phyloP scores from a whole-genome alignment of 768 basidiomycete genomes.

The Mycena albidolilacea region DNA sequence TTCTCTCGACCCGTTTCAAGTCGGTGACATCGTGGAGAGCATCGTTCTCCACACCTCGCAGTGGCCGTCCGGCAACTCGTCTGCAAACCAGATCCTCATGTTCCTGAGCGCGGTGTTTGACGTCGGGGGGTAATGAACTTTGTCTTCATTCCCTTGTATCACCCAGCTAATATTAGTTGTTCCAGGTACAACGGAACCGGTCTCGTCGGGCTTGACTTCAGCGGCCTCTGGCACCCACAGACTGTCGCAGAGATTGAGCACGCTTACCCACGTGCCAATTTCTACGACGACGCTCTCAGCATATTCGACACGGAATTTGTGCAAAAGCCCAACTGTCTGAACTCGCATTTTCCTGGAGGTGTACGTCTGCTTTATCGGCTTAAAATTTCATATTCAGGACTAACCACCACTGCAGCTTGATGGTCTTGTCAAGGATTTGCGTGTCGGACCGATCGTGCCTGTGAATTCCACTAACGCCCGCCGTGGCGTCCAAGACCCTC shows the following conservation, averaged over 20 bases:
- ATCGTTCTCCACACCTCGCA: not conserved
- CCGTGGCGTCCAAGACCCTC: not conserved
- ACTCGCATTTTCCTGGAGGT: conserved; percentile 1
- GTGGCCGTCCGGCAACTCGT: conserved; percentile 1
- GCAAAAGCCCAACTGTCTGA: not conserved
- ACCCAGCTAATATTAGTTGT: not conserved
- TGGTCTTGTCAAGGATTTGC: not conserved
- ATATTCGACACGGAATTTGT: conserved; percentile 6
- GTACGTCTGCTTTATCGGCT: conserved; percentile 5
- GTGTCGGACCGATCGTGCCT: not conserved
- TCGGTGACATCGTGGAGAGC: not conserved
- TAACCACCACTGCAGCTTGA: not conserved
- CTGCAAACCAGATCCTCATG: conserved; percentile 4
- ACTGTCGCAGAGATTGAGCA: not conserved
- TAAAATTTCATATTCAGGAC: conserved; percentile 2
- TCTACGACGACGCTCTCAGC: conserved; percentile 2
- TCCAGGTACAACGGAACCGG: conserved; percentile 4
- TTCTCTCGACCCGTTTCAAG: conserved; percentile 2
- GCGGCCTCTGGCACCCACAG: conserved; percentile 4
- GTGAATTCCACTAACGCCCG: not conserved
- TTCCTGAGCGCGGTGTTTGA: conserved; percentile 1
- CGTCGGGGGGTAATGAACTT: conserved; percentile 3
- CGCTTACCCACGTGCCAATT: not conserved
- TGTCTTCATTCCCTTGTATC: not conserved
- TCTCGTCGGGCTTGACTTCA: conserved; percentile 3